A percentile compares a stretch with the other conserved stretches of the same genome.
phyloP scores from a whole-genome alignment of 768 basidiomycete species.

The Pleurotus giganteus region DNA sequence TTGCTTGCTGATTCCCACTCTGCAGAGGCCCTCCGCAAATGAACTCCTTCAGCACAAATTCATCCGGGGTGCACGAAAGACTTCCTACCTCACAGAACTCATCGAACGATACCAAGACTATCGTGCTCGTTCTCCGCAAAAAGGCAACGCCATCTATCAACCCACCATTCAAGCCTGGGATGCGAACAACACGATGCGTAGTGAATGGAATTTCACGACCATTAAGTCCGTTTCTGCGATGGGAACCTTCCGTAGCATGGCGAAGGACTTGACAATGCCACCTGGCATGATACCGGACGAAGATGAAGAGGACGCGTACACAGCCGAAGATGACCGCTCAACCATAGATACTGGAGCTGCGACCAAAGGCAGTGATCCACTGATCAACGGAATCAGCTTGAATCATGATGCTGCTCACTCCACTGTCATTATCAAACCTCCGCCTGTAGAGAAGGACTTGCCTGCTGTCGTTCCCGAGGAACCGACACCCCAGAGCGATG shows the following conservation, averaged over 20 bases:
- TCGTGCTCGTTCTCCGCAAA: slow-evolving; percentile 57
- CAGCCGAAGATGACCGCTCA: slow-evolving; percentile 28
- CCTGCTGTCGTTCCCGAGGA: slow-evolving; percentile 37
- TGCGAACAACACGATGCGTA: slow-evolving; percentile 70
- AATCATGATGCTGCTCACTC: slow-evolving; percentile 62
- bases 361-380: slow-evolving; percentile 61
- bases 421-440: slow-evolving; percentile 65
- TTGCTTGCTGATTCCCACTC: slow-evolving; percentile 16
- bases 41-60: slow-evolving; percentile 94
- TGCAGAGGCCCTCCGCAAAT: slow-evolving; percentile 83
- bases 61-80: slow-evolving; percentile 81
- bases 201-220: slow-evolving; percentile 97
- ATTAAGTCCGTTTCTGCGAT: slow-evolving; percentile 68
- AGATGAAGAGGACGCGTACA: slow-evolving; percentile 41
- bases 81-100: slow-evolving; percentile 80
- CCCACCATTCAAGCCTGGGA: slow-evolving; percentile 70
- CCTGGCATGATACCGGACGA: slow-evolving; percentile 58
- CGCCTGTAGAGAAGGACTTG: slow-evolving; percentile 38
- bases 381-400: slow-evolving; percentile 40
- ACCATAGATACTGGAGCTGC: slow-evolving; percentile 65
- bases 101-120: slow-evolving; percentile 86
- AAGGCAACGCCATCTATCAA: slow-evolving; percentile 52
- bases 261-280: slow-evolving; percentile 59
- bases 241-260: slow-evolving; percentile 75
- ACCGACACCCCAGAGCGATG: slow-evolving; percentile 29